Percentiles rank a stretch among this genome's conserved stretches.
phyloP scores from a whole-genome alignment of 257 asterid genomes.

The Catharanthus roseus region DNA sequence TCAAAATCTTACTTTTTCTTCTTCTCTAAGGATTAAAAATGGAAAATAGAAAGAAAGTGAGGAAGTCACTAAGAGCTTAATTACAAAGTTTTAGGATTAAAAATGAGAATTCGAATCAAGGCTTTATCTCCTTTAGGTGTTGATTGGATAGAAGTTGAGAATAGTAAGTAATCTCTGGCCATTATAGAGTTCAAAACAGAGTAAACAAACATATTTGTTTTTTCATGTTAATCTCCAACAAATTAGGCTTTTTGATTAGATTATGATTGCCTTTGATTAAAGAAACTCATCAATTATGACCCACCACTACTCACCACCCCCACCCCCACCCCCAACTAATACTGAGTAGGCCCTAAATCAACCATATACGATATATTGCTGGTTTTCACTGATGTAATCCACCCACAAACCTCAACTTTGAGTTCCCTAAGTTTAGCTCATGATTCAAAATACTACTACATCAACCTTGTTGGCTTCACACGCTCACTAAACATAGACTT shows the following conservation, averaged over 20 bases:
- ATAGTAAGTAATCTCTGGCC: not conserved
- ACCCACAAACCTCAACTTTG: conserved; percentile 7
- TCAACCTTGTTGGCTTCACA: too few relatives aligned
- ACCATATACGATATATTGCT: not conserved
- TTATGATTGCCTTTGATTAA: conserved; percentile 7
- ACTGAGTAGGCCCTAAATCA: conserved; percentile 13
- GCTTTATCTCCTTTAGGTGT: conserved; percentile 2
- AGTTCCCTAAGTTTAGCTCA: not conserved
- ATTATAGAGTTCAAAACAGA: not conserved
- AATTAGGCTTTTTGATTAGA: conserved; percentile 30
- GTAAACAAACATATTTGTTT: not conserved
- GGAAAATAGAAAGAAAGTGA: too few relatives aligned
- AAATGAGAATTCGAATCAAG: conserved; percentile 10
- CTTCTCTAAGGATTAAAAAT: too few relatives aligned
- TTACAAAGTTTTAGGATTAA: not conserved
- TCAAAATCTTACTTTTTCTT: too few relatives aligned
- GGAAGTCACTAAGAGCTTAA: not conserved
- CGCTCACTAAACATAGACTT: too few relatives aligned
- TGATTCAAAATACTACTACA: not conserved
- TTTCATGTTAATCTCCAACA: conserved; percentile 26
- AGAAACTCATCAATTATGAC: conserved; percentile 8
- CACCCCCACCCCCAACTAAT: conserved; percentile 1
- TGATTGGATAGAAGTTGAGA: conserved; percentile 12
- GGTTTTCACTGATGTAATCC: conserved; percentile 9
- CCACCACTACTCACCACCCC: conserved; percentile 16